Conservation (phyloP, 2,329 filamentous ascomycete species). For the Apiospora phragmitis region DNA sequence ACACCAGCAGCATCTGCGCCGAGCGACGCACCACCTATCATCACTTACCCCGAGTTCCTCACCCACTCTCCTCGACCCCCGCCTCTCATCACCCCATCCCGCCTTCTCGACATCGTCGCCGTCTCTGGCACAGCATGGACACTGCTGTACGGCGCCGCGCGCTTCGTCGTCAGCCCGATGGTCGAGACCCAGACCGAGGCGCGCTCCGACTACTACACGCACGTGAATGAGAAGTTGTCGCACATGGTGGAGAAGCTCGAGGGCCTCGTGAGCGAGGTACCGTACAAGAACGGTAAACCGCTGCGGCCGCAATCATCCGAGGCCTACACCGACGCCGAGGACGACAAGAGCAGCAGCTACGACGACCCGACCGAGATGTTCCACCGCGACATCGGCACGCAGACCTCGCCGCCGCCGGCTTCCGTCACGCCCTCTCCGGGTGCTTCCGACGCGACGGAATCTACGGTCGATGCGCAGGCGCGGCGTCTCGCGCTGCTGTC, state of each 20-base stretch:
- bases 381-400: conserved; percentile 77
- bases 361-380: conserved; percentile 76
- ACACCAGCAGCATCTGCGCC: not conserved
- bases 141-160: conserved; percentile 69
- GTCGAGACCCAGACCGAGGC: conserved; percentile 52
- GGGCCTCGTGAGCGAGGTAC: conserved; percentile 61
- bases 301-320: conserved; percentile 20
- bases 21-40: conserved; percentile 57
- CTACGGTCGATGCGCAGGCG: conserved; percentile 39
- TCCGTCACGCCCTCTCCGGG: conserved; percentile 36
- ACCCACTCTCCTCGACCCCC: conserved; percentile 55
- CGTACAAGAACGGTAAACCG: conserved; percentile 37
- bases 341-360: conserved; percentile 46
- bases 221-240: conserved; percentile 45
- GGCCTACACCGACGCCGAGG: conserved; percentile 21
- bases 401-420: conserved; percentile 59
- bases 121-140: conserved; percentile 58
- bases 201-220: conserved; percentile 53
- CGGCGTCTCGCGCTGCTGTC: conserved; percentile 44
- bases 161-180: conserved; percentile 67
- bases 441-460: conserved; percentile 23
- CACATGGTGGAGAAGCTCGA: conserved; percentile 53
- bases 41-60: conserved; percentile 72
- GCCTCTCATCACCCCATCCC: conserved; percentile 61
- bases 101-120: conserved; percentile 61